These are phyloP conservation scores for Oemleria cerasiformis DNA, from an alignment of 306 rosid species.

Conservation along the genomic window DNA sequence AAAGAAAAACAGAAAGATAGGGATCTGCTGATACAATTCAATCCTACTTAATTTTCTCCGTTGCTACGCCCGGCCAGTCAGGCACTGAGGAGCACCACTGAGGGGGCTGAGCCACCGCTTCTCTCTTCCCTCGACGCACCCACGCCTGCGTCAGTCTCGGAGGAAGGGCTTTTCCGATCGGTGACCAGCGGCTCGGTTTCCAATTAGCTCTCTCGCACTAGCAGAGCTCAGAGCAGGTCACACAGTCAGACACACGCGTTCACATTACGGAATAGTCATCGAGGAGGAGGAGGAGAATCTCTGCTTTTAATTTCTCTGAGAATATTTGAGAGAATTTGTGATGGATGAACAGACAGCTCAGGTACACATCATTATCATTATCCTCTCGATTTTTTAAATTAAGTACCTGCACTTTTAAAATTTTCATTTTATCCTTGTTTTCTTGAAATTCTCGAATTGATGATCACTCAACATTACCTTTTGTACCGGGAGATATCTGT, in stretches of 20 bases:
- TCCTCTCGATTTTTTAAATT: neutral
- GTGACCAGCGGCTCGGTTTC: neutral
- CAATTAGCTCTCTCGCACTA: neutral
- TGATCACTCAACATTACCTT: too few relatives aligned
- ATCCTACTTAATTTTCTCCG: slow-evolving; percentile 1
- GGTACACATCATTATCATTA: neutral
- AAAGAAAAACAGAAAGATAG: neutral
- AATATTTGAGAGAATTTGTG: neutral
- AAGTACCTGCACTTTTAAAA: neutral
- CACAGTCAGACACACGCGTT: neutral
- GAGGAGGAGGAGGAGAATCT: neutral
- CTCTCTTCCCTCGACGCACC: neutral
- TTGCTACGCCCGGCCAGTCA: neutral
- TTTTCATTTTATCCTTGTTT: neutral
- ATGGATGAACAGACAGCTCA: neutral
- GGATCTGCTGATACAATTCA: neutral
- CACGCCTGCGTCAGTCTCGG: too few relatives aligned
- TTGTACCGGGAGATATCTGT: too few relatives aligned
- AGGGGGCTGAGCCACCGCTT: neutral
- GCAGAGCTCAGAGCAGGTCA: too few relatives aligned
- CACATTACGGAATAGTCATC: neutral
- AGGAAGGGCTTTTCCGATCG: neutral
- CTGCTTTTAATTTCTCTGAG: neutral
- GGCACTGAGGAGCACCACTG: neutral
- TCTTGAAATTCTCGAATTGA: too few relatives aligned